Conservation (phyloP, 2,329 filamentous ascomycete genomes). For the Malbranchea zuffiana region DNA sequence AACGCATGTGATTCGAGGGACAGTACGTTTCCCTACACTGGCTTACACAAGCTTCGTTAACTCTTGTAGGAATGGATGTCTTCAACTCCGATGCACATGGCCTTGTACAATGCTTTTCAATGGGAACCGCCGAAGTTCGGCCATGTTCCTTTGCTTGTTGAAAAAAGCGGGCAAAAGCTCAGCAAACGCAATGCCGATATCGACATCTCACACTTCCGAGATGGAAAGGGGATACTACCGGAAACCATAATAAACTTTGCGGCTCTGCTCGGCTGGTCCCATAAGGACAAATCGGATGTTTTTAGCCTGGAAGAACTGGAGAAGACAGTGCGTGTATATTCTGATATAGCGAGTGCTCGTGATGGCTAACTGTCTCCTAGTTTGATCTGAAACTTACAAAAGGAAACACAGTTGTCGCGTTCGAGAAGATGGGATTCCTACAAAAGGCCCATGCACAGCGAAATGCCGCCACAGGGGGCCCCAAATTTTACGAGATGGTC, state of each 20-base stretch:
- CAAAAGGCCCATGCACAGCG: constrained; percentile 58
- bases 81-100: constrained; percentile 70
- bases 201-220: constrained; percentile 47
- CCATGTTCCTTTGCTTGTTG: constrained; percentile 67
- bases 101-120: constrained; percentile 64
- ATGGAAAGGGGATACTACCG: constrained; percentile 49
- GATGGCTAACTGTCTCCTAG: constrained; percentile 28
- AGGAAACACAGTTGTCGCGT: constrained; percentile 73
- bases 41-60: constrained; percentile 1
- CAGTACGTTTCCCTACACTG: constrained; percentile 39
- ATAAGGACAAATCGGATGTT: constrained; percentile 55
- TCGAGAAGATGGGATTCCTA: constrained; percentile 68
- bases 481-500: constrained; percentile 32
- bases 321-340: constrained; percentile 47
- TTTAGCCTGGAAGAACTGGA: constrained; percentile 62
- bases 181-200: constrained; percentile 73
- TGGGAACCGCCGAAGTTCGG: constrained; percentile 66
- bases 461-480: constrained; percentile 37
- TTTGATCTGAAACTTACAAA: constrained; percentile 83
- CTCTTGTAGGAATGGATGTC: constrained; percentile 73
- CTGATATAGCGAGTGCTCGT: background rate
- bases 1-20: constrained; percentile 86
- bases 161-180: constrained; percentile 59
- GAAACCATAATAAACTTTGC: constrained; percentile 69
- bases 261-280: constrained; percentile 73